phyloP scores from a whole-genome alignment of 2,329 filamentous ascomycete species.

The Arthrinium phaeospermum region DNA sequence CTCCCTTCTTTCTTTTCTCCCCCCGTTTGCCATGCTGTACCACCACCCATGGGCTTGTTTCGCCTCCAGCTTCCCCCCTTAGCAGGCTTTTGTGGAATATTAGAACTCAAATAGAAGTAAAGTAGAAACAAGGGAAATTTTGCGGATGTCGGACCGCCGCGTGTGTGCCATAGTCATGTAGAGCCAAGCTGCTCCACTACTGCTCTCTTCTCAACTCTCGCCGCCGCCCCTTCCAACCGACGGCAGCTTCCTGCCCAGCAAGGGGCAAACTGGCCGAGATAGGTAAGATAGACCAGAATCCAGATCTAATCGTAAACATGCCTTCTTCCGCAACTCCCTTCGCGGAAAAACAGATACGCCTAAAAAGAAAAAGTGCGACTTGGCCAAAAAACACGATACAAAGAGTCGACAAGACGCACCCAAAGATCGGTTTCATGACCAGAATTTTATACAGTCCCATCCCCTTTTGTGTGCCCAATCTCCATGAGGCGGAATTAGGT shows the following conservation, averaged over 20 bases:
- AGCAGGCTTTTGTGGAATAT: conserved; percentile 19
- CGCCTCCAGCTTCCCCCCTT: not conserved
- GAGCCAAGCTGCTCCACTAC: conserved; percentile 9
- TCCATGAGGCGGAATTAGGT: conserved; percentile 12
- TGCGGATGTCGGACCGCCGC: conserved; percentile 17
- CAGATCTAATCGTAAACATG: conserved; percentile 17
- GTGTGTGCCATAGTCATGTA: conserved; percentile 18
- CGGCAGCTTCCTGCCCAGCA: not conserved
- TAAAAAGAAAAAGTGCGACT: conserved; percentile 6
- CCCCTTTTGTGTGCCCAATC: conserved; percentile 18
- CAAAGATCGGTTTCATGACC: conserved; percentile 16
- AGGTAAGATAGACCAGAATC: not conserved
- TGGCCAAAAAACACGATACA: conserved; percentile 17
- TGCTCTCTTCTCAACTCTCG: not conserved
- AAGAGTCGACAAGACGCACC: conserved; percentile 15
- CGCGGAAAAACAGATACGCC: conserved; percentile 14
- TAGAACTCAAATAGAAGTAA: conserved; percentile 20
- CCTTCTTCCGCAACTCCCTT: conserved; percentile 16
- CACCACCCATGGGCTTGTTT: not conserved
- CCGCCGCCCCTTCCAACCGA: not conserved
- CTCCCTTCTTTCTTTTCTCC: not conserved
- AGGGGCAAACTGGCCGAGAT: not conserved
- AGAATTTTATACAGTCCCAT: conserved; percentile 18
- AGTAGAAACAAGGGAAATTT: conserved; percentile 20
- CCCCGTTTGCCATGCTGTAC: not conserved